Evolutionary conservation across 805 yeast genomes (phyloP), one percentile per base, ranked within the genome.

Genomic region (Citeromyces matritensis): DNA sequence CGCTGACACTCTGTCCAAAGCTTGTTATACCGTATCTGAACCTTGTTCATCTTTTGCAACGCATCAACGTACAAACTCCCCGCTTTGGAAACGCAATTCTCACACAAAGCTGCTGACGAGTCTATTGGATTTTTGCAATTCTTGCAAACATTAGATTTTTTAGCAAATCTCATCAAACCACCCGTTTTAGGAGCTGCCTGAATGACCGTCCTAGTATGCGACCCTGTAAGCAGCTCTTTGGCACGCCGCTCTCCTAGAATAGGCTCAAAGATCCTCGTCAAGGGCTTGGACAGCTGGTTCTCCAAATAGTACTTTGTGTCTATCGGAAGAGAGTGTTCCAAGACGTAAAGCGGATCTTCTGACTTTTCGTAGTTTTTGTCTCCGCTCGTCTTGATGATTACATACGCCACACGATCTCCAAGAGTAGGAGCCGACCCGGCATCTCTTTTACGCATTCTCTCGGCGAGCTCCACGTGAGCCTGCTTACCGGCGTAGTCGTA

Each of bases 1-100:
- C 96, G 62, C 57, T 91, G 99, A 51, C 99, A 93, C 49, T 91
- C 94, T 0, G 97, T 88, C 99, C 99, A 91, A 39, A 91, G 57
- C 40, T 93, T 63, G 3, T 94, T 75, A 44, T 84, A 91, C 42
- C 78, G 76, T 37, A 72, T 68, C 48, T 91, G 95, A 37, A 88
- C 55, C 27, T 71, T 73, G 48, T 84, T 79, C 64, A 86, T 74
- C 36, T 72, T 76, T 3, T 81, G 77, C 30, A 91, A 55, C 8
- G 91, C 85, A 36, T 74, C 71, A n/a, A 84, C 73, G 46, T 84
- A 91, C 15, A 86, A 51, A 42, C 72, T 79, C 2, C 91, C 85
- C 0, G 88, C 81, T 39, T 67, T 69, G 19, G 62, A 56, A 24
- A 67, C 57, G 58, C 99, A 91, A 43, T 81, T 74, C 17, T 67